phyloP scores from a whole-genome alignment of 2,329 filamentous ascomycete species.

The Calonectria pauciramosa region DNA sequence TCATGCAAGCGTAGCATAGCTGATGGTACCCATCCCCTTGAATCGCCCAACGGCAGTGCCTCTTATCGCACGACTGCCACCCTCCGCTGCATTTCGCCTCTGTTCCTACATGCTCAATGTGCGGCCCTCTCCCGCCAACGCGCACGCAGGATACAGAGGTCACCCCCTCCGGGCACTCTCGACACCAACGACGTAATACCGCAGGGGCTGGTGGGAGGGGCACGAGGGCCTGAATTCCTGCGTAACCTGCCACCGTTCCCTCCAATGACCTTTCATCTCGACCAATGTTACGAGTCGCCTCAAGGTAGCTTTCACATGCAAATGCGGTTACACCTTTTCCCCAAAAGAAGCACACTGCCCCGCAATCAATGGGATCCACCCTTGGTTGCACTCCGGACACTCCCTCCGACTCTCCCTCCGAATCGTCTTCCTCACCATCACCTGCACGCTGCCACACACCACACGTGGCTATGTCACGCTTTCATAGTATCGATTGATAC shows the following conservation, averaged over 20 bases:
- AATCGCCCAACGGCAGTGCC: no score
- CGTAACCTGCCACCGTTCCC: background rate
- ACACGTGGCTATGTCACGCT: background rate
- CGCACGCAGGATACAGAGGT: background rate
- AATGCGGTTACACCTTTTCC: slow-evolving; percentile 10
- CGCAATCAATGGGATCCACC: slow-evolving; percentile 9
- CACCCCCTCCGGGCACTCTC: background rate
- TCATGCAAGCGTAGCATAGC: background rate
- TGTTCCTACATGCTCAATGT: slow-evolving; percentile 3
- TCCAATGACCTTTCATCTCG: background rate
- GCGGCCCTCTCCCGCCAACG: background rate
- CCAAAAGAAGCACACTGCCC: slow-evolving; percentile 1
- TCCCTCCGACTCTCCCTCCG: background rate
- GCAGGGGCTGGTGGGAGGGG: slow-evolving; percentile 2
- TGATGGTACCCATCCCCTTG: no score
- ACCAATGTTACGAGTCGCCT: background rate
- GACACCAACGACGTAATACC: slow-evolving; percentile 1
- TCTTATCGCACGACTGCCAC: background rate
- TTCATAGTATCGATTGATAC: background rate
- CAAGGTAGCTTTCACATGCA: slow-evolving; percentile 19
- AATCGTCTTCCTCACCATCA: slow-evolving; percentile 25
- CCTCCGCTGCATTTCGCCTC: background rate
- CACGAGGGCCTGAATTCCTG: slow-evolving; percentile 10
- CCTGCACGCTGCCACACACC: slow-evolving; percentile 1
- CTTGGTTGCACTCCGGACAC: background rate